Base-by-base conservation (phyloP, 306 rosid species). In the Acacia crassicarpa region DNA sequence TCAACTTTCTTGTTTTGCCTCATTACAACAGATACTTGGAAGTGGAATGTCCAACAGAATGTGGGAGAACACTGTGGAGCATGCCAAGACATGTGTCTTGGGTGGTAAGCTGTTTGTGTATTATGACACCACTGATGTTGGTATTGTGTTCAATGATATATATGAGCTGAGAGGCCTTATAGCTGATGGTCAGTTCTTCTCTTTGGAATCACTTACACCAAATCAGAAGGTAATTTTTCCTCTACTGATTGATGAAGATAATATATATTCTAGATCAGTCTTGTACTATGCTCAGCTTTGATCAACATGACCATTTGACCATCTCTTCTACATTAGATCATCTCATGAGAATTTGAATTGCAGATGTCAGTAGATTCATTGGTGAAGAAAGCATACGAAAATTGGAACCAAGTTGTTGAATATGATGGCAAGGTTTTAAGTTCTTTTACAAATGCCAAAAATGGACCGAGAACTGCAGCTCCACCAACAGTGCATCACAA, bases 11-110 rank as follows among this genome's bases (percentile, higher is more conserved):
- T 45, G 23, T 78, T 53, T 75, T 11, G 19, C 43, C 59, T 66
- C 74, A 63, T 75, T 33, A 67, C 79, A 84, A 23, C 82, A 91
- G 97, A 85, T 91, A 56, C 97, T 94, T 20, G 98, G 98, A 12
- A 94, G 95, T 51, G 95, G 98, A 75, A 94, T 92, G 97, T 92
- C 98, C 44, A 92, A 94, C 79, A 89, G 94, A 79, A 94, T 92
- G 97, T 94, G 98, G 98, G 97, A 94, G 85, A 94, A 87, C 33
- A 94, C 98, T 7, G 87, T 92, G 84, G 97, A 94, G 81, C 98
- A 94, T 84, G 98, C 97, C 78, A 94, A 92, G 88, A 94, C 97
- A 10, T 94, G 95, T 86, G 92, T 91, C 72, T 86, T 92, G 86
- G 94, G 93, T 62, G 90, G 91, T 33, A 92, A 88, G 90, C 91